phyloP scores from a whole-genome alignment of 768 basidiomycete genomes.

The Panaeolus cyanescens region DNA sequence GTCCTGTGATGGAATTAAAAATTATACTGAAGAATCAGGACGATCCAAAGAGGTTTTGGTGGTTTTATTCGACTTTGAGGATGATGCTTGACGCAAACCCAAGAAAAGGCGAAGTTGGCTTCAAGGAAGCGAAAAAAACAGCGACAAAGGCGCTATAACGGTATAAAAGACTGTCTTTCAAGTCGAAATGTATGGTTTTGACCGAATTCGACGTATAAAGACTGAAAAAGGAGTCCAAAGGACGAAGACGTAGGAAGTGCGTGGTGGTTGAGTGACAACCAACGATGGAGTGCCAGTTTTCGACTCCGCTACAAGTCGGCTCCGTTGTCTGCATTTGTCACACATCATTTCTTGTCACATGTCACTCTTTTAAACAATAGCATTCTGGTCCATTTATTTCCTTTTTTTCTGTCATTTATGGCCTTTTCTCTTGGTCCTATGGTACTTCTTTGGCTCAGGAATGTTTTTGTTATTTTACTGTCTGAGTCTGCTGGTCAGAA shows the following conservation, averaged over 20 bases:
- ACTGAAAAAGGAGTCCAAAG: constrained; percentile 25
- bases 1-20: constrained; percentile 30
- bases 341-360: neutral
- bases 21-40: constrained; percentile 22
- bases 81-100: constrained; percentile 26
- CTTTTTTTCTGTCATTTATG: neutral
- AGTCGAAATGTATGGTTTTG: constrained; percentile 19
- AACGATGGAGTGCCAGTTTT: constrained; percentile 39
- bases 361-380: neutral
- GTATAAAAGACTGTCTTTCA: constrained; percentile 14
- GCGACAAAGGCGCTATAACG: constrained; percentile 24
- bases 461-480: neutral
- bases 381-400: neutral
- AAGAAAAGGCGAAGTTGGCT: constrained; percentile 25
- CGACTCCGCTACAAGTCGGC: constrained; percentile 49
- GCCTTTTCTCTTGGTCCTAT: neutral
- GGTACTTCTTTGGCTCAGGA: neutral
- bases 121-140: constrained; percentile 30
- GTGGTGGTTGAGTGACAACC: constrained; percentile 52
- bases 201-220: constrained; percentile 23
- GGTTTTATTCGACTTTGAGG: constrained; percentile 32
- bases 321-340: constrained; percentile 20
- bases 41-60: constrained; percentile 23
- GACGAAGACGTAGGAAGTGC: constrained; percentile 30
- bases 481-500: neutral